A percentile compares a stretch with the other conserved stretches of the same genome.
Conservation (phyloP, 345 rosid genomes). For the Erysimum cheiranthoides region DNA sequence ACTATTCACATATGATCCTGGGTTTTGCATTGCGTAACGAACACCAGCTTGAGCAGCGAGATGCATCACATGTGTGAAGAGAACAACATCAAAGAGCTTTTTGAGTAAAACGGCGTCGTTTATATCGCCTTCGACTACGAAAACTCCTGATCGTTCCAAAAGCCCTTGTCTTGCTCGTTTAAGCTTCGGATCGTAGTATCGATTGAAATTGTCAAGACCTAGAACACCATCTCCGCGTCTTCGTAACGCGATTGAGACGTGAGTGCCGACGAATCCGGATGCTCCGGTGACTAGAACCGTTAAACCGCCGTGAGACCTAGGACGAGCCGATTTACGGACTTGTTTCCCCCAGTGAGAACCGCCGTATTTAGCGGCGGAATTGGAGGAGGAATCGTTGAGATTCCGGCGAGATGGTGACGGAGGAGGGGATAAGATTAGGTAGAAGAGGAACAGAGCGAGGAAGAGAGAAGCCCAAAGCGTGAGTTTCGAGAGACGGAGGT, state of each 20-base stretch:
- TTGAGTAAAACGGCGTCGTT: constrained; percentile 55
- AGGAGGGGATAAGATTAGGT: constrained; percentile 47
- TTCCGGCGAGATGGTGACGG: constrained; percentile 51
- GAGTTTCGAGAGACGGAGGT: constrained; percentile 54
- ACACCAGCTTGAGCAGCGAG: constrained; percentile 77
- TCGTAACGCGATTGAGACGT: constrained; percentile 59
- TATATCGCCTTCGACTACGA: constrained; percentile 66
- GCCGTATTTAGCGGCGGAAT: constrained; percentile 41
- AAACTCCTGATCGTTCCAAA: constrained; percentile 60
- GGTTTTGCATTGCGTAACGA: constrained; percentile 71
- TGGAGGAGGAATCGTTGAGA: constrained; percentile 46
- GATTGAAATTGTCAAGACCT: constrained; percentile 78
- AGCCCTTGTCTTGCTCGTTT: constrained; percentile 62
- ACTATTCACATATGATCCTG: constrained; percentile 65
- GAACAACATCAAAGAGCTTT: constrained; percentile 61
- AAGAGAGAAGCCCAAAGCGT: constrained; percentile 58
- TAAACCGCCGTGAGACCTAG: constrained; percentile 48
- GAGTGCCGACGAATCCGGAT: constrained; percentile 80
- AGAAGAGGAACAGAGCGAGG: constrained; percentile 56
- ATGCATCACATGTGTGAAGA: constrained; percentile 69
- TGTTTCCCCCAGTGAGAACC: constrained; percentile 60
- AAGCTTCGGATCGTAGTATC: constrained; percentile 62
- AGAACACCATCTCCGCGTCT: constrained; percentile 80
- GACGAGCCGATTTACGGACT: constrained; percentile 57
- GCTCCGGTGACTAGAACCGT: constrained; percentile 81